Conservation (phyloP, 345 rosid species). For the Iberis pinnata region DNA sequence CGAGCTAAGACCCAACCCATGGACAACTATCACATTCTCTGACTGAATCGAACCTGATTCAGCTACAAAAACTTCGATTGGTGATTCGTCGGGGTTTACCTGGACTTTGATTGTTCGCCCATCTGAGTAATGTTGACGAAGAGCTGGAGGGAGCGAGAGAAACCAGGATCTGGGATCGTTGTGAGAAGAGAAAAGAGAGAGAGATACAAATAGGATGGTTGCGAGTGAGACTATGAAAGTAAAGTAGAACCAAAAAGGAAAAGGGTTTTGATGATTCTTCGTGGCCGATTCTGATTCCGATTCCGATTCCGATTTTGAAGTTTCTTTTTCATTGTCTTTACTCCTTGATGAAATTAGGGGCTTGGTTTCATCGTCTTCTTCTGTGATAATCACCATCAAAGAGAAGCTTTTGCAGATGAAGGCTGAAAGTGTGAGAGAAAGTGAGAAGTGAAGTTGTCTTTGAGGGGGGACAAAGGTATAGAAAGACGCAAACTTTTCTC, state of each 20-base stretch:
- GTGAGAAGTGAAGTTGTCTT: slow-evolving; percentile 8
- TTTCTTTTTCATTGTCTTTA: slow-evolving; percentile 1
- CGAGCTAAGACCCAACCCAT: slow-evolving; percentile 80
- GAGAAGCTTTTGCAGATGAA: slow-evolving; percentile 12
- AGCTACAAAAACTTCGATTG: slow-evolving; percentile 55
- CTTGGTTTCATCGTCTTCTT: slow-evolving; percentile 34
- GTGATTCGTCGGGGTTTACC: slow-evolving; percentile 34
- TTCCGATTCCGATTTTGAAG: slow-evolving; percentile 20
- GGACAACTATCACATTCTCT: slow-evolving; percentile 58
- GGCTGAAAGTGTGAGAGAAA: slow-evolving; percentile 5
- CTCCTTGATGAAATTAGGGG: slow-evolving; percentile 19
- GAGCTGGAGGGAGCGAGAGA: slow-evolving; percentile 57
- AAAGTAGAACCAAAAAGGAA: slow-evolving; percentile 78
- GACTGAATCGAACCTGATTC: slow-evolving; percentile 39
- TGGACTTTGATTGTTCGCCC: slow-evolving; percentile 79
- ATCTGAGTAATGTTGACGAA: slow-evolving; percentile 73
- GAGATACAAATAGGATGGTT: slow-evolving; percentile 39
- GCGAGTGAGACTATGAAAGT: slow-evolving; percentile 47
- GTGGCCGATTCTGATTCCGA: slow-evolving; percentile 23
- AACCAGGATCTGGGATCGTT: slow-evolving; percentile 79
- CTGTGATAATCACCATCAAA: slow-evolving; percentile 69
- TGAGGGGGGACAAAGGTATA: too few relatives aligned
- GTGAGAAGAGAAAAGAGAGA: slow-evolving; percentile 38
- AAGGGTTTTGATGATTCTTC: slow-evolving; percentile 39
- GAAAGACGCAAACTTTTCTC: slow-evolving; percentile 2